Percentiles rank a stretch among this genome's conserved stretches.
These are phyloP conservation scores for Lasiosphaeria miniovina DNA, from an alignment of 495 filamentous ascomycete species.

Conservation along the genomic window DNA sequence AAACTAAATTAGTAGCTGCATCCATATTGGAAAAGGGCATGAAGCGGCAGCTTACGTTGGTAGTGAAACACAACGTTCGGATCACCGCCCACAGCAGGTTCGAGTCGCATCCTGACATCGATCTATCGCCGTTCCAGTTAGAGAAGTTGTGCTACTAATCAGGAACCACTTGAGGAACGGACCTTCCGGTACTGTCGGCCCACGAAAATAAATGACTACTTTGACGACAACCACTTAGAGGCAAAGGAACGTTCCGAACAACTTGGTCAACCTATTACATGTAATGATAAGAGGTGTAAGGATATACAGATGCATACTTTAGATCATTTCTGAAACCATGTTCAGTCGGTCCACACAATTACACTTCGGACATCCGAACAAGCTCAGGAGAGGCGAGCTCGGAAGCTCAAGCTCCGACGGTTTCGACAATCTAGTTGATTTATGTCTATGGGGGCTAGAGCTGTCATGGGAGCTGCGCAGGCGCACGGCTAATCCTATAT, in stretches of 20 bases:
- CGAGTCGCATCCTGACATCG: too few relatives aligned
- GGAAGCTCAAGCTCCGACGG: not conserved
- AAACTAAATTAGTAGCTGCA: too few relatives aligned
- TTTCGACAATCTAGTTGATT: not conserved
- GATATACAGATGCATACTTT: not conserved
- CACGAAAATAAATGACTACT: not conserved
- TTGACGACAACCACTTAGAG: not conserved
- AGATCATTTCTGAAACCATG: not conserved
- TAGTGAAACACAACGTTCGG: too few relatives aligned
- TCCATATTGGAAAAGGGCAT: too few relatives aligned
- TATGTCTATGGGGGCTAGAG: not conserved
- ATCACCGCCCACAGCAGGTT: too few relatives aligned
- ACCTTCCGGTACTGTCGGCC: not conserved
- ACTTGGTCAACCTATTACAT: not conserved
- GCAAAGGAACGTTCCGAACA: not conserved
- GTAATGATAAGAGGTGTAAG: not conserved
- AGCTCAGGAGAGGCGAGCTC: not conserved
- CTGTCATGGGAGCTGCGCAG: not conserved
- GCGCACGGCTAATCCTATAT: not conserved
- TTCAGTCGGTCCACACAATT: not conserved
- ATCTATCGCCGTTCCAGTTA: too few relatives aligned
- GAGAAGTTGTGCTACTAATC: too few relatives aligned
- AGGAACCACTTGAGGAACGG: not conserved
- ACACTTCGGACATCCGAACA: not conserved
- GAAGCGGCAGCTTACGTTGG: too few relatives aligned